Evolutionary conservation across 306 rosid genomes (phyloP).

Genomic region (Prunus mongolica): DNA sequence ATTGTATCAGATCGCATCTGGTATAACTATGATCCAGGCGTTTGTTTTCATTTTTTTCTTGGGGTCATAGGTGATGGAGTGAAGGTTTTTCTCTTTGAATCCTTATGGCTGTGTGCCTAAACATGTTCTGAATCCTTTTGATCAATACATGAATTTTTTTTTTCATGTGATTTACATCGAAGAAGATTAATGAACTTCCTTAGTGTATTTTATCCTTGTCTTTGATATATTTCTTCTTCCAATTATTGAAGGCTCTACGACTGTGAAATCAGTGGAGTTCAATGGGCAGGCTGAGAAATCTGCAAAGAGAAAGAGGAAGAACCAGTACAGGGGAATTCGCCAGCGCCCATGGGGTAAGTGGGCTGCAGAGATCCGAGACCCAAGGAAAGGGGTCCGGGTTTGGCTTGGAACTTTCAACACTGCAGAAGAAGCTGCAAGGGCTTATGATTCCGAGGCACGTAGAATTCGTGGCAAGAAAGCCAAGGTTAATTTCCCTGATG

Average conservation of each 20-base stretch:
- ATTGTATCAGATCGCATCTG: not conserved
- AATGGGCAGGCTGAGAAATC: slow-evolving; percentile 59
- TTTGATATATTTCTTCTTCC: slow-evolving; percentile 1
- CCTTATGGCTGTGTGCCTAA: not conserved
- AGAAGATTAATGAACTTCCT: not conserved
- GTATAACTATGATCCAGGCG: too few species aligned
- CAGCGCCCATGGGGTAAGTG: slow-evolving; percentile 99
- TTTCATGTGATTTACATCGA: not conserved
- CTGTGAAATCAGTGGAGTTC: slow-evolving; percentile 48
- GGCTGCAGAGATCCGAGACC: slow-evolving; percentile 99
- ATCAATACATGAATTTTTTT: not conserved
- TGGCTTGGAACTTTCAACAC: slow-evolving; percentile 99
- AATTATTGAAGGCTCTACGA: slow-evolving; percentile 39
- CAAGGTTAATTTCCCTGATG: slow-evolving; percentile 89
- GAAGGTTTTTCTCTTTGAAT: not conserved
- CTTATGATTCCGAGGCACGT: slow-evolving; percentile 92
- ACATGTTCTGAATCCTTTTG: not conserved
- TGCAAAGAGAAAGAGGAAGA: slow-evolving; percentile 76
- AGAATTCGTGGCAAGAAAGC: slow-evolving; percentile 94
- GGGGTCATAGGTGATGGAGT: too few species aligned
- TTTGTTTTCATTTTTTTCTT: too few species aligned
- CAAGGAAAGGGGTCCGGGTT: slow-evolving; percentile 94
- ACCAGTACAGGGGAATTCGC: slow-evolving; percentile 85
- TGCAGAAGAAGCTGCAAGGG: slow-evolving; percentile 98
- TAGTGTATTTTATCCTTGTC: not conserved